Evolutionary conservation across 805 yeast genomes (phyloP), one percentile per base, ranked within the genome.

Genomic region (Barnettozyma siamensis): DNA sequence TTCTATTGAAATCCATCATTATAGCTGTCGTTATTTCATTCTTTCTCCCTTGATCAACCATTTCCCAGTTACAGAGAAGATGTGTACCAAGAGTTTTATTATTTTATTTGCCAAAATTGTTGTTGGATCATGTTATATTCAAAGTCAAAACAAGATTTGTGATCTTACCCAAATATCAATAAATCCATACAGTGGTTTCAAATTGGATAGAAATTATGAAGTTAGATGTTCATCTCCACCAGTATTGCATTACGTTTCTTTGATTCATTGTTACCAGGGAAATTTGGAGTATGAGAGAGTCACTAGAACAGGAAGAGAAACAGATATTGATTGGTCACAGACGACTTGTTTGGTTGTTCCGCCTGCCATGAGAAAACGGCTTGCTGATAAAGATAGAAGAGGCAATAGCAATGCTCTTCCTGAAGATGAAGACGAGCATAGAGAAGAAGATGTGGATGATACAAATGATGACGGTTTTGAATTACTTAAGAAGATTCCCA

Each of bases 211-310:
- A 38, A 69, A 72, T 17, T 72, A 70, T 43, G 64, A 69, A 18
- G 54, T 70, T 19, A 71, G 68, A 35, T 57, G 63, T 24, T 39
- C 62, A 18, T 35, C 58, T 40, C 60, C 69, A 31, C 66, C 70
- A 7, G 48, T 67, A 42, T 53, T 65, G 41, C 76, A 70, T 42
- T 69, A 66, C 45, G 55, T 78, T 15, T 57, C 71, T 3, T 46
- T 80, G 15, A 62, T 72, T 0, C 78, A 71, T 48, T 81, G 88
- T 54, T 55, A 66, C 15, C 56, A 63, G 5, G 87, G 88, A 0
- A 54, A 58, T 27, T 60, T 67, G 5, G 69, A 68, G 41, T 71
- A 66, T 60, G 73, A 67, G 38, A 62, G 70, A 20, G 58, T 57
- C 9, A 45, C 61, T 3, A 54, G 62, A 24, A 54, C 66, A 2